Evolutionary conservation across 106 monocot genomes (phyloP).

Genomic region (Allium cepa): DNA sequence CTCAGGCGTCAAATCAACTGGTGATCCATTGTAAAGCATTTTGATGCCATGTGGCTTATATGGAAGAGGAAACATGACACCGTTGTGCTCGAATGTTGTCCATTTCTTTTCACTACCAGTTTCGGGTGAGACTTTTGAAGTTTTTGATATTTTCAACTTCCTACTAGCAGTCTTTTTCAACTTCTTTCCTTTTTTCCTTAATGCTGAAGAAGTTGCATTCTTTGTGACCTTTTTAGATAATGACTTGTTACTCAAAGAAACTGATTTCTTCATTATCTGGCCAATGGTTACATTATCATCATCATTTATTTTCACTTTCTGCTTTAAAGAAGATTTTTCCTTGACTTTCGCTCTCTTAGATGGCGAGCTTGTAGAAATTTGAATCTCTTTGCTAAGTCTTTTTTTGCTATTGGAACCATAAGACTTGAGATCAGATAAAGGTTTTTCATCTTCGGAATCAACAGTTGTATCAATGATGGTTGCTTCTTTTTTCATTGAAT

Average conservation of each 20-base stretch:
- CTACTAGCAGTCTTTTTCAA: slow-evolving; percentile 32
- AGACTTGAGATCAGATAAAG: slow-evolving; percentile 26
- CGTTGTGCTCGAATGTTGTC: slow-evolving; percentile 82
- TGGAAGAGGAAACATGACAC: slow-evolving; percentile 90
- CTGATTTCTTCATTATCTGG: slow-evolving; percentile 50
- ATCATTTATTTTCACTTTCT: slow-evolving; percentile 31
- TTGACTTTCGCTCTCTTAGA: slow-evolving; percentile 43
- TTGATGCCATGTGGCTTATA: slow-evolving; percentile 92
- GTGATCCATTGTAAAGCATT: slow-evolving; percentile 88
- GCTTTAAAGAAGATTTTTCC: slow-evolving; percentile 25
- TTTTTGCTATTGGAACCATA: slow-evolving; percentile 48
- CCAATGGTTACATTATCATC: slow-evolving; percentile 47
- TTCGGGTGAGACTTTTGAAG: slow-evolving; percentile 67
- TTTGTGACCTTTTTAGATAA: slow-evolving; percentile 44
- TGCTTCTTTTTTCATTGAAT: slow-evolving; percentile 5
- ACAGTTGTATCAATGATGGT: slow-evolving; percentile 15
- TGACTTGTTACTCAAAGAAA: slow-evolving; percentile 26
- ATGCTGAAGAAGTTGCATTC: slow-evolving; percentile 30
- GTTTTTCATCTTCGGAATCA: slow-evolving; percentile 56
- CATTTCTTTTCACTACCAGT: slow-evolving; percentile 89
- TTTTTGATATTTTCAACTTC: slow-evolving; percentile 44
- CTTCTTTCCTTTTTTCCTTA: slow-evolving; percentile 48
- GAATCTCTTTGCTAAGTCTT: slow-evolving; percentile 14
- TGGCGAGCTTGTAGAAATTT: slow-evolving; percentile 11
- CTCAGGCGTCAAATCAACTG: slow-evolving; percentile 82